phyloP scores from a whole-genome alignment of 805 yeast species.

The Monosporozyma servazzii region DNA sequence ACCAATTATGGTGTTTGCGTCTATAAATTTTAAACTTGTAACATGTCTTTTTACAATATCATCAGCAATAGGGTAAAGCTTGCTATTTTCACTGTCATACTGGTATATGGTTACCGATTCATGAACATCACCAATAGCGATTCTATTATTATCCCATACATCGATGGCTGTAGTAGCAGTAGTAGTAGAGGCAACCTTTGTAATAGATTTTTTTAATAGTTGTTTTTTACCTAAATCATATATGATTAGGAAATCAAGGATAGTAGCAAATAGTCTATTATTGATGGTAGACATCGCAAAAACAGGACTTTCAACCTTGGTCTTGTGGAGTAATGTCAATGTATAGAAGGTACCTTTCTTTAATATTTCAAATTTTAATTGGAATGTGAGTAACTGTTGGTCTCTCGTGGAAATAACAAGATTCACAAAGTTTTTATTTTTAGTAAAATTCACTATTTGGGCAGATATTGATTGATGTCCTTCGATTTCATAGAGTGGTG shows the following conservation, averaged over 20 bases:
- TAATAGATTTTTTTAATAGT: slow-evolving; percentile 52
- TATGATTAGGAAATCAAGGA: slow-evolving; percentile 43
- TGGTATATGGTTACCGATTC: slow-evolving; percentile 53
- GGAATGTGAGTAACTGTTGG: slow-evolving; percentile 13
- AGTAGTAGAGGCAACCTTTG: slow-evolving; percentile 36
- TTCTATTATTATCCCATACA: slow-evolving; percentile 44
- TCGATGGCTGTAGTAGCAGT: slow-evolving; percentile 44
- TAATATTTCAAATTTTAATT: slow-evolving; percentile 19
- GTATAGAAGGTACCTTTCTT: slow-evolving; percentile 14
- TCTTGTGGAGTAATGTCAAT: slow-evolving; percentile 48
- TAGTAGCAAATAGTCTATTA: slow-evolving; percentile 53
- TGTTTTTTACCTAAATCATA: slow-evolving; percentile 77
- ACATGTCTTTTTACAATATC: slow-evolving; percentile 63
- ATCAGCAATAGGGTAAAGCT: slow-evolving; percentile 56
- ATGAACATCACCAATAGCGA: slow-evolving; percentile 64
- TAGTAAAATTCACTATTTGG: slow-evolving; percentile 19
- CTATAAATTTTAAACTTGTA: slow-evolving; percentile 52
- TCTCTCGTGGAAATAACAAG: slow-evolving; percentile 39
- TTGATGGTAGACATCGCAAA: slow-evolving; percentile 45
- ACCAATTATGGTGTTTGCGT: slow-evolving; percentile 65
- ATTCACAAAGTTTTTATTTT: slow-evolving; percentile 17
- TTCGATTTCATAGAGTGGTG: not conserved
- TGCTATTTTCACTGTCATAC: slow-evolving; percentile 39
- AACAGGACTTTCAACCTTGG: slow-evolving; percentile 42
- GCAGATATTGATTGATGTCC: slow-evolving; percentile 8